Evolutionary conservation across 257 asterid species (phyloP).

Genomic region (Forsythia suspensa): DNA sequence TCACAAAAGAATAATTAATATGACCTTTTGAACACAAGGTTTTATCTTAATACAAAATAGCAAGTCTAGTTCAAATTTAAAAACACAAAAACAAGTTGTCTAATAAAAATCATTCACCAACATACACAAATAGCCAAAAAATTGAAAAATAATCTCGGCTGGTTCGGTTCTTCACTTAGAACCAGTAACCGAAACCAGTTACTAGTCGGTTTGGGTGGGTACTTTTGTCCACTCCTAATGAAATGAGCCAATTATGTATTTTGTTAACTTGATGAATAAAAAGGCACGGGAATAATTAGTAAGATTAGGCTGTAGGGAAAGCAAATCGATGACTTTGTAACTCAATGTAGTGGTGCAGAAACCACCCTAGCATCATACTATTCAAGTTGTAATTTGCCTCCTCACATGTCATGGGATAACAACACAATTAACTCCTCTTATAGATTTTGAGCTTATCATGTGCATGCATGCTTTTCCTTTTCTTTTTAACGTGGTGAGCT

Average conservation of each 20-base stretch:
- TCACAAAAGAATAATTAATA: too few species aligned
- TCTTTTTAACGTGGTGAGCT: not conserved
- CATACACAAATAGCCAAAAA: too few species aligned
- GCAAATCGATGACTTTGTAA: not conserved
- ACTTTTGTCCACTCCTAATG: too few species aligned
- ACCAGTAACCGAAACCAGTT: too few species aligned
- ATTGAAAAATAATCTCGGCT: too few species aligned
- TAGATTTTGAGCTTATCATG: conserved; percentile 2
- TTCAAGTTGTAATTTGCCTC: not conserved
- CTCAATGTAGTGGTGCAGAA: not conserved
- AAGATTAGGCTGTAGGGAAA: not conserved
- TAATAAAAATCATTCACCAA: too few species aligned
- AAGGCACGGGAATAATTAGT: not conserved
- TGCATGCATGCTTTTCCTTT: not conserved
- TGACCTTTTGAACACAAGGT: too few species aligned
- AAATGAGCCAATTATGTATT: not conserved
- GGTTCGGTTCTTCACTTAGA: too few species aligned
- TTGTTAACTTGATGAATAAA: not conserved
- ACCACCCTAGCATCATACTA: not conserved
- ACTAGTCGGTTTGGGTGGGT: too few species aligned
- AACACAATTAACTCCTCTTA: not conserved
- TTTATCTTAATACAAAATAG: too few species aligned
- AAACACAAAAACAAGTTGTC: too few species aligned
- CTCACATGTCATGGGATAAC: not conserved
- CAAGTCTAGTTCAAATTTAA: too few species aligned